Evolutionary conservation across 352 stramenopile genomes (phyloP).

Genomic region (Pythium grandisporangium): DNA sequence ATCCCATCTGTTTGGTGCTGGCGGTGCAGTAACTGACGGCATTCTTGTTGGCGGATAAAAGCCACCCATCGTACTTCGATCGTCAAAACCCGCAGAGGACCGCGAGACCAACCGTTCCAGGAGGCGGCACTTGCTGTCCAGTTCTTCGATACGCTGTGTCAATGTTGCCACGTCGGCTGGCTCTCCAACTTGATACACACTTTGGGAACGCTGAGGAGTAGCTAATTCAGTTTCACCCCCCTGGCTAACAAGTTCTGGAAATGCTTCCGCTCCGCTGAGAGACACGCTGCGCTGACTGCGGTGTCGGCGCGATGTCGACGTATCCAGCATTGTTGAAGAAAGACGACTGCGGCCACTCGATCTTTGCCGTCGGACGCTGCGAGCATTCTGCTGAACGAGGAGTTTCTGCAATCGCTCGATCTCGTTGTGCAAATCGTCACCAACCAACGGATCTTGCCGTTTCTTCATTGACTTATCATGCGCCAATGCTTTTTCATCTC

Average conservation of each 20-base stretch:
- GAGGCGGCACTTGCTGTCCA: slow-evolving; percentile 76
- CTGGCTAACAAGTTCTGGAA: slow-evolving; percentile 19
- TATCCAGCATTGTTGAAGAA: background rate
- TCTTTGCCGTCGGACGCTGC: slow-evolving; percentile 8
- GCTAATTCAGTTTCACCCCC: slow-evolving; percentile 29
- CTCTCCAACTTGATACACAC: slow-evolving; percentile 34
- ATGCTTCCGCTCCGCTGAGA: slow-evolving; percentile 11
- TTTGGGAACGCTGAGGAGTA: slow-evolving; percentile 47
- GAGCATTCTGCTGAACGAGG: slow-evolving; percentile 38
- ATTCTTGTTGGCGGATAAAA: background rate
- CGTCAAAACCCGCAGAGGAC: too few relatives aligned
- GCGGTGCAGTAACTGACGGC: slow-evolving; percentile 23
- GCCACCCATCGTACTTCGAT: too few relatives aligned
- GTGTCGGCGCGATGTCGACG: too few relatives aligned
- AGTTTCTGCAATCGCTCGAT: slow-evolving; percentile 72
- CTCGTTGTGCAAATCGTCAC: slow-evolving; percentile 52
- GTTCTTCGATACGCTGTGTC: slow-evolving; percentile 59
- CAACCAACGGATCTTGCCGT: too few relatives aligned
- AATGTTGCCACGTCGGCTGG: slow-evolving; percentile 53
- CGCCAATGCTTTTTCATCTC: slow-evolving; percentile 33
- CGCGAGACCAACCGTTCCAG: slow-evolving; percentile 63
- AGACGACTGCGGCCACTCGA: slow-evolving; percentile 1
- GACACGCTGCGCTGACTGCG: slow-evolving; percentile 26
- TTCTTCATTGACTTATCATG: too few relatives aligned
- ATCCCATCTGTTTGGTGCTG: background rate